These are phyloP conservation scores for Mycena vulgaris DNA, from an alignment of 768 basidiomycete genomes.

Conservation along the genomic window DNA sequence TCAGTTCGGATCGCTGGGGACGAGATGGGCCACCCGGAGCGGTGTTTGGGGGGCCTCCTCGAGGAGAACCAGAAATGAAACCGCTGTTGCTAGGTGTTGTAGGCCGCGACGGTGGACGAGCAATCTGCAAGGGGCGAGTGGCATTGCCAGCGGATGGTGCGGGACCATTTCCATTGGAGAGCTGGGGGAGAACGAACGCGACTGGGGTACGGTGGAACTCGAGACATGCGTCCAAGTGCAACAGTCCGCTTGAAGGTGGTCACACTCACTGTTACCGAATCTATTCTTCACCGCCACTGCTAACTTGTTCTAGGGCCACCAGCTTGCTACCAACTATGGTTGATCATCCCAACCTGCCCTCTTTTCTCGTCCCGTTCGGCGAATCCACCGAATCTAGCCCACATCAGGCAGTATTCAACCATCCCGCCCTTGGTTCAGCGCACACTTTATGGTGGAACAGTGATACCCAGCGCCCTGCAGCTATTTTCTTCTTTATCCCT, in stretches of 20 bases:
- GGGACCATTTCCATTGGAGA: constrained; percentile 56
- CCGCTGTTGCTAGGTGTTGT: constrained; percentile 65
- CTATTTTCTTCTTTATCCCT: constrained; percentile 65
- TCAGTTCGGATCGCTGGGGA: constrained; percentile 78
- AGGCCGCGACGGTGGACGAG: constrained; percentile 68
- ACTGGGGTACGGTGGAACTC: constrained; percentile 71
- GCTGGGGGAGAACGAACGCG: constrained; percentile 63
- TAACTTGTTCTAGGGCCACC: too few species aligned
- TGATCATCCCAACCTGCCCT: constrained; percentile 8
- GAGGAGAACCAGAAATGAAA: constrained; percentile 55
- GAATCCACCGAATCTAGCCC: constrained; percentile 2
- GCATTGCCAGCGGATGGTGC: constrained; percentile 54
- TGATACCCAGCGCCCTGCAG: constrained; percentile 41
- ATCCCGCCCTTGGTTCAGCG: constrained; percentile 58
- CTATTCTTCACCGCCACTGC: too few species aligned
- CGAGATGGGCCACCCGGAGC: constrained; percentile 70
- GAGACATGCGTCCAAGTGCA: too few species aligned
- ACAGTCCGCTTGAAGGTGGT: too few species aligned
- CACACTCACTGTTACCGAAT: too few species aligned
- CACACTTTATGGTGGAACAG: constrained; percentile 70
- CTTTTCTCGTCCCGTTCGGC: constrained; percentile 26
- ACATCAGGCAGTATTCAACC: constrained; percentile 53
- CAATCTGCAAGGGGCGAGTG: constrained; percentile 71
- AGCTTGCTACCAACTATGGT: constrained; percentile 2
- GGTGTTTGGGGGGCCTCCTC: constrained; percentile 53